These are phyloP conservation scores for Coemansia sp. DNA, from an alignment of 192 early-diverging fungal genomes.

Conservation along the genomic window DNA sequence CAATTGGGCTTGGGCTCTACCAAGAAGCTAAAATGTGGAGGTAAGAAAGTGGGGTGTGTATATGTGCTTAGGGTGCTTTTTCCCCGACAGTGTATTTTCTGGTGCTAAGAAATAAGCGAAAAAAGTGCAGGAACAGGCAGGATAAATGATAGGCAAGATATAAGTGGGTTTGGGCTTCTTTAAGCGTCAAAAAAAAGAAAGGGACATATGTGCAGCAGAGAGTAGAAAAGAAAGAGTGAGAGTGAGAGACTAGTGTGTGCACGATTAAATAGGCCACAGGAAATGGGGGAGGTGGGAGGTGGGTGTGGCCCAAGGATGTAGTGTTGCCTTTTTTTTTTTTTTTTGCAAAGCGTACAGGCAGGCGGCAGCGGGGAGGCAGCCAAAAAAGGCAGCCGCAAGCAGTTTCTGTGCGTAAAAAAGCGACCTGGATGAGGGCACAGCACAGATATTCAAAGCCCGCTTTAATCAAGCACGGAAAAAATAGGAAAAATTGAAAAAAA, in stretches of 20 bases:
- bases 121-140: slow-evolving; percentile 7
- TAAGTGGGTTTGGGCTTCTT: slow-evolving; percentile 5
- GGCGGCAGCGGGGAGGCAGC: slow-evolving; percentile 12
- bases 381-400: slow-evolving; percentile 15
- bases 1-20: neutral
- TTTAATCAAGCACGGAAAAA: slow-evolving; percentile 25
- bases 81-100: neutral
- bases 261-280: slow-evolving; percentile 18
- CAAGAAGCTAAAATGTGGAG: neutral
- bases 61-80: neutral
- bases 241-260: slow-evolving; percentile 9
- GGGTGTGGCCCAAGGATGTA: slow-evolving; percentile 3
- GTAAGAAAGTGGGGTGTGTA: neutral
- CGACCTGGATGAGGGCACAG: slow-evolving; percentile 24
- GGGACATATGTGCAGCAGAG: slow-evolving; percentile 6
- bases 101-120: neutral
- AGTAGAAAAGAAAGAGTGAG: slow-evolving; percentile 17
- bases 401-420: slow-evolving; percentile 3
- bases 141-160: neutral
- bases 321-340: slow-evolving; percentile 17
- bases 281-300: slow-evolving; percentile 5
- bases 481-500: neutral
- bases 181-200: slow-evolving; percentile 5
- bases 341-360: neutral
- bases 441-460: slow-evolving; percentile 41